Evolutionary conservation across 2,329 filamentous ascomycete genomes (phyloP).

Genomic region (Calcarisporium arbuscula): DNA sequence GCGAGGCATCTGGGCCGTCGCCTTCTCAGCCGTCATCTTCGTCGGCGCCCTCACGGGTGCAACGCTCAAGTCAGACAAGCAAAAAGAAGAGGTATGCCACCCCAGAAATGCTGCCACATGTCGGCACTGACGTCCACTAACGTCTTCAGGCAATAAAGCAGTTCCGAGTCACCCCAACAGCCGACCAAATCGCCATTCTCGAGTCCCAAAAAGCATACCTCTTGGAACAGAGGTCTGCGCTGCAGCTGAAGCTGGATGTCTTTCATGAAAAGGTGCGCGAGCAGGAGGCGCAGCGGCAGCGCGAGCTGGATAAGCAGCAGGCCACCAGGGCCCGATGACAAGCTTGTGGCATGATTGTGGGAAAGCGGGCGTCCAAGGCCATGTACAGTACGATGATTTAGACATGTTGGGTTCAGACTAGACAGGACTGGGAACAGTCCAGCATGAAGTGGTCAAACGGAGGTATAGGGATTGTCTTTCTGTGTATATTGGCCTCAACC

Average conservation of each 20-base stretch:
- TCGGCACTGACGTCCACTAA: no score
- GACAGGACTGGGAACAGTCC: no score
- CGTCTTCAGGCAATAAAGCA: slow-evolving; percentile 23
- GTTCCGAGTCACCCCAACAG: slow-evolving; percentile 31
- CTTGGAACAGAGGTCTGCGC: slow-evolving; percentile 27
- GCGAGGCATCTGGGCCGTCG: slow-evolving; percentile 32
- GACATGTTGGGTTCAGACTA: no score
- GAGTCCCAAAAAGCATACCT: slow-evolving; percentile 35
- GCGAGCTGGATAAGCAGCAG: no score
- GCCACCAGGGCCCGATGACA: no score
- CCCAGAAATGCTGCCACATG: no score
- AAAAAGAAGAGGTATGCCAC: slow-evolving; percentile 40
- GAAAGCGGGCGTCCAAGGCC: no score
- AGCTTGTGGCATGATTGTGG: no score
- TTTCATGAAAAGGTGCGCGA: slow-evolving; percentile 33
- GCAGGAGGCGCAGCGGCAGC: no score
- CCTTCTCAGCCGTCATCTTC: slow-evolving; percentile 39
- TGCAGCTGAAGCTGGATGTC: slow-evolving; percentile 36
- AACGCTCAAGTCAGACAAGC: slow-evolving; percentile 40
- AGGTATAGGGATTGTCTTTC: no score
- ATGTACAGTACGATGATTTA: no score
- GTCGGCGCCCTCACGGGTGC: slow-evolving; percentile 44
- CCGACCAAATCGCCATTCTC: slow-evolving; percentile 39
- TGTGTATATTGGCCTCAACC: not conserved
- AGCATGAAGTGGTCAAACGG: no score